These are phyloP conservation scores for Pseudotsuga menziesii DNA, from an alignment of 75 land plant genomes.

Conservation along the genomic window DNA sequence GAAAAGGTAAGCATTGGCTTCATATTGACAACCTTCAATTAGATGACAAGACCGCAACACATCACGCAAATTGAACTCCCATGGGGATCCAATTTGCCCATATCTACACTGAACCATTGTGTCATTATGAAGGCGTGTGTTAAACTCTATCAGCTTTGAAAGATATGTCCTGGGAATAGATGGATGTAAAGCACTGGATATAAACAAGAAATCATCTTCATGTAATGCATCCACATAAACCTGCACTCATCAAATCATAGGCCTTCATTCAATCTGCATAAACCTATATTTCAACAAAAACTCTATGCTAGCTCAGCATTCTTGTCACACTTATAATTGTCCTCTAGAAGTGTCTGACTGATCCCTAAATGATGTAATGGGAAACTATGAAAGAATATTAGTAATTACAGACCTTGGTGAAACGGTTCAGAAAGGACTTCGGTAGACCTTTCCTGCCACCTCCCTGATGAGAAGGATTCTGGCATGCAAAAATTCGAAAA, in stretches of 20 bases:
- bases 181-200: slow-evolving; percentile 68
- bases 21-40: slow-evolving; percentile 47
- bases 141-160: slow-evolving; percentile 64
- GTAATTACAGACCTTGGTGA: slow-evolving; percentile 82
- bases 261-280: neutral
- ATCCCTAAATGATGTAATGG: neutral
- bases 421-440: slow-evolving; percentile 95
- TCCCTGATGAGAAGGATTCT: slow-evolving; percentile 93
- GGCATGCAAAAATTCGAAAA: slow-evolving; percentile 97
- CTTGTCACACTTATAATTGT: neutral
- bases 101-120: slow-evolving; percentile 70
- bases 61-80: slow-evolving; percentile 99
- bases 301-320: neutral
- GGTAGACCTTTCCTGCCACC: slow-evolving; percentile 99
- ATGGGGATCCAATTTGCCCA: slow-evolving; percentile 92
- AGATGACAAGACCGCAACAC: slow-evolving; percentile 83
- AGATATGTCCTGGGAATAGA: slow-evolving; percentile 52
- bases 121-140: slow-evolving; percentile 65
- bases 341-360: neutral
- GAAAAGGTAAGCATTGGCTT: neutral
- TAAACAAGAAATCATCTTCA: slow-evolving; percentile 76
- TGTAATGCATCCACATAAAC: slow-evolving; percentile 84
- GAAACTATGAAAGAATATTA: neutral
- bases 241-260: slow-evolving; percentile 31
- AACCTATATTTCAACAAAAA: neutral